A percentile compares a stretch with the other conserved stretches of the same genome.
Conservation (phyloP, 1,284 basidiomycete species). For the Sanghuangporus sanghuang region DNA sequence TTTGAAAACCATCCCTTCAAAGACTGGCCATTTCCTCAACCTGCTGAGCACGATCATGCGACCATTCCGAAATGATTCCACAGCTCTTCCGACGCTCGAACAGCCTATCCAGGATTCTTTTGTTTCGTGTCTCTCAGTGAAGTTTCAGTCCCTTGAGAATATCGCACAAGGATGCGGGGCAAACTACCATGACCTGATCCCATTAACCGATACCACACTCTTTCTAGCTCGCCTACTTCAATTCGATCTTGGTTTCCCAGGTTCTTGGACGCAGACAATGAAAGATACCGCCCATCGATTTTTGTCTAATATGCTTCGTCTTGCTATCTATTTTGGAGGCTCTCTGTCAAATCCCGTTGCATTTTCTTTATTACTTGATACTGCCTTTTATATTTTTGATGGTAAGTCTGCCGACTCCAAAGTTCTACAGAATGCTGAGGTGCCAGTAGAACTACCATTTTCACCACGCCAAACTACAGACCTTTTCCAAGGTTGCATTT, state of each 20-base stretch:
- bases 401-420: constrained; percentile 38
- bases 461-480: constrained; percentile 51
- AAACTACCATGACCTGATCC: constrained; percentile 14
- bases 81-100: constrained; percentile 45
- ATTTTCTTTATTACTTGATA: constrained; percentile 67
- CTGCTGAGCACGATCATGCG: constrained; percentile 63
- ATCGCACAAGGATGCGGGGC: constrained; percentile 14
- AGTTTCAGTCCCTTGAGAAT: constrained; percentile 38
- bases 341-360: constrained; percentile 47
- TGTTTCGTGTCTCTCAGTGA: constrained; percentile 39
- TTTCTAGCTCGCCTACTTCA: constrained; percentile 64
- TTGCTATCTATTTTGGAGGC: constrained; percentile 51
- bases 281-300: constrained; percentile 44
- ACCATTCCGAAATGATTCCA: constrained; percentile 47
- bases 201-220: constrained; percentile 31
- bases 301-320: constrained; percentile 41
- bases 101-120: constrained; percentile 50
- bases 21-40: constrained; percentile 63
- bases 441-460: constrained; percentile 50
- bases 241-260: constrained; percentile 63
- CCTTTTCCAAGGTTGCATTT: constrained; percentile 59
- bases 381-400: constrained; percentile 65
- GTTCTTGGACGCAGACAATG: constrained; percentile 48
- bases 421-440: neutral
- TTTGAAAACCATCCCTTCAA: constrained; percentile 28